Evolutionary conservation across 2,329 filamentous ascomycete genomes (phyloP), one percentile per base, ranked within the genome.

Genomic region (Thermothelomyces thermophilus): DNA sequence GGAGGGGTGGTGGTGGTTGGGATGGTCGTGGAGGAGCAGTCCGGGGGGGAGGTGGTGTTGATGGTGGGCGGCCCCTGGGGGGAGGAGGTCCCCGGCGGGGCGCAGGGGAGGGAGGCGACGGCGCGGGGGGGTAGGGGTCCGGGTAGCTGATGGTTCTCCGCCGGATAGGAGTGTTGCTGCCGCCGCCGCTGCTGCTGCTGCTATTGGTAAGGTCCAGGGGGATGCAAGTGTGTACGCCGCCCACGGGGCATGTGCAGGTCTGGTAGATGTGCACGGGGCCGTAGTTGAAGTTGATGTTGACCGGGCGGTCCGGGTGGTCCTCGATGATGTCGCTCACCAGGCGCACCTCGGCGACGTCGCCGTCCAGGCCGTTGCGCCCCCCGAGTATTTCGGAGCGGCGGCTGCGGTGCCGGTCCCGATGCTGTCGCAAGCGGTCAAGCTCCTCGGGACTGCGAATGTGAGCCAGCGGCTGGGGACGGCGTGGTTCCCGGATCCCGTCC

Each of bases 211-310:
- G 10, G 13, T 6, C 6, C 11, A 8, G 14, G 40, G 28, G 26
- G 35, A n/a, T 22, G 36, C 37, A 34, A 20, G 44, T 47, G 22
- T 43, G 43, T 0, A 35, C n/a, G 9, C 28, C 11, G 2, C 17
- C 30, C 31, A 31, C 20, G 36, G 41, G 43, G 28, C 46, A 45
- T 11, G 24, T 3, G 22, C 45, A 47, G 11, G 31, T 20, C 9
- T 48, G 52, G 44, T 48, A 37, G 52, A 48, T 33, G 26, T 50
- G 30, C 39, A 56, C 44, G 30, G 42, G 46, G 14, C 50, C 52
- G 30, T 53, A 54, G 46, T 57, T 56, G 42, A 58, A 49, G 26
- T 56, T 45, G 20, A 56, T 30, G 41, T 48, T 52, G 22, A 58
- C 16, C 16, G 55, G 55, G 13, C 39, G 44, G 22, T 53, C 49